These are phyloP conservation scores for Fusarium longipes DNA, from an alignment of 2,329 filamentous ascomycete species.

Conservation along the genomic window DNA sequence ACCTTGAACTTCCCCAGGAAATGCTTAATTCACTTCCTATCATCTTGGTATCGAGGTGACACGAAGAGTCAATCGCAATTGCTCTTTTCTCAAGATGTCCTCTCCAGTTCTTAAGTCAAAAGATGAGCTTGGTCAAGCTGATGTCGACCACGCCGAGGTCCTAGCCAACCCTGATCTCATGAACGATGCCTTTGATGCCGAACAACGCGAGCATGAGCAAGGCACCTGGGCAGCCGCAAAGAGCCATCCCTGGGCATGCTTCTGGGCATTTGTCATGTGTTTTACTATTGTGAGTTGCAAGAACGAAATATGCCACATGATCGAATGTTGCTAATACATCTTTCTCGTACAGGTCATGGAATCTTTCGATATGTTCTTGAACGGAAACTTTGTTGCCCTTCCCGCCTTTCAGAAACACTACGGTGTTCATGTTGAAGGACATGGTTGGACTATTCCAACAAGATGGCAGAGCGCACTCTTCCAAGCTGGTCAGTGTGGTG, in stretches of 20 bases:
- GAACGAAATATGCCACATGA: rapidly evolving
- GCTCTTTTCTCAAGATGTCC: background rate
- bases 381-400: constrained; percentile 59
- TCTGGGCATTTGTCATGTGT: constrained; percentile 62
- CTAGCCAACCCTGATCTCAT: constrained; percentile 36
- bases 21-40: background rate
- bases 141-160: constrained; percentile 24
- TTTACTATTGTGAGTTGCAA: constrained; percentile 58
- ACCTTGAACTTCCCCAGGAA: background rate
- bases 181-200: constrained; percentile 46
- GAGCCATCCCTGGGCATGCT: constrained; percentile 57
- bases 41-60: background rate
- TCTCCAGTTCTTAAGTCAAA: constrained; percentile 13
- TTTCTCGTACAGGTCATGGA: constrained; percentile 58
- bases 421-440: constrained; percentile 47
- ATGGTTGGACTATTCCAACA: constrained; percentile 51
- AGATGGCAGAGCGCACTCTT: constrained; percentile 56
- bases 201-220: constrained; percentile 57
- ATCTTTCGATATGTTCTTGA: constrained; percentile 61
- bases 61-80: background rate
- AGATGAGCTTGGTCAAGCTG: constrained; percentile 12
- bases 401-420: constrained; percentile 52
- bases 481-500: constrained; percentile 50
- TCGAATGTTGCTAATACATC: constrained; percentile 3
- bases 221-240: constrained; percentile 53